A percentile compares a stretch with the other conserved stretches of the same genome.
Evolutionary conservation across 148 eudicot genomes (phyloP).

Genomic region (Chenopodium formosanum): DNA sequence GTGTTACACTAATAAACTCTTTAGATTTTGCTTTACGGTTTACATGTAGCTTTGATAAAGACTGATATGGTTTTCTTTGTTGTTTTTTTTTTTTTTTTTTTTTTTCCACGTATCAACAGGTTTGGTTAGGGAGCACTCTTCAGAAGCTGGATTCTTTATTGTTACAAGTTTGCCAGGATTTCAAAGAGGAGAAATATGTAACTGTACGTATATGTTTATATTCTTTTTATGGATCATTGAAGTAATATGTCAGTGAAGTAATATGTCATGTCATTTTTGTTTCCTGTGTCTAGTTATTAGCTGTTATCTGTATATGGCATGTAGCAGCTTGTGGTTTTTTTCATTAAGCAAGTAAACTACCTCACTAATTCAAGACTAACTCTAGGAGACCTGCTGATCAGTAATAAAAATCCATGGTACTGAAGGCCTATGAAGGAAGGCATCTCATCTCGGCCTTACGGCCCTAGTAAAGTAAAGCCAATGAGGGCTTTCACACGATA

Average conservation of each 20-base stretch:
- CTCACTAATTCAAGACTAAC: no score
- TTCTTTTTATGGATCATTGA: not conserved
- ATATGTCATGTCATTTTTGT: conserved; percentile 8
- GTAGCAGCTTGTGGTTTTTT: conserved; percentile 21
- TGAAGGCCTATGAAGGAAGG: not conserved
- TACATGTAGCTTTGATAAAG: not conserved
- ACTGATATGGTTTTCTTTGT: not conserved
- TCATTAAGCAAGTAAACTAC: no score
- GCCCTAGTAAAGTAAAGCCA: not conserved
- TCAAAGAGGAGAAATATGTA: conserved; percentile 67
- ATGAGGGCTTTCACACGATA: not conserved
- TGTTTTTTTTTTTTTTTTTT: not conserved
- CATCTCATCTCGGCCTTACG: not conserved
- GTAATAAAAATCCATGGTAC: no score
- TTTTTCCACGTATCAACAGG: conserved; percentile 41
- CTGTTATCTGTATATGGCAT: not conserved
- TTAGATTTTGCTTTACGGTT: not conserved
- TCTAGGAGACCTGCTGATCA: no score
- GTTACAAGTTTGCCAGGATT: conserved; percentile 85
- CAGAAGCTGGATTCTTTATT: conserved; percentile 92
- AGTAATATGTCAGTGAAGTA: conserved; percentile 4
- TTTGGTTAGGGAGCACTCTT: conserved; percentile 87
- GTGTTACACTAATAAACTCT: not conserved
- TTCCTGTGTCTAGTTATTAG: conserved; percentile 1
- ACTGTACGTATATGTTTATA: conserved; percentile 51